These are phyloP conservation scores for Monosporascus cannonballus DNA, from an alignment of 2,329 filamentous ascomycete genomes.

Conservation along the genomic window DNA sequence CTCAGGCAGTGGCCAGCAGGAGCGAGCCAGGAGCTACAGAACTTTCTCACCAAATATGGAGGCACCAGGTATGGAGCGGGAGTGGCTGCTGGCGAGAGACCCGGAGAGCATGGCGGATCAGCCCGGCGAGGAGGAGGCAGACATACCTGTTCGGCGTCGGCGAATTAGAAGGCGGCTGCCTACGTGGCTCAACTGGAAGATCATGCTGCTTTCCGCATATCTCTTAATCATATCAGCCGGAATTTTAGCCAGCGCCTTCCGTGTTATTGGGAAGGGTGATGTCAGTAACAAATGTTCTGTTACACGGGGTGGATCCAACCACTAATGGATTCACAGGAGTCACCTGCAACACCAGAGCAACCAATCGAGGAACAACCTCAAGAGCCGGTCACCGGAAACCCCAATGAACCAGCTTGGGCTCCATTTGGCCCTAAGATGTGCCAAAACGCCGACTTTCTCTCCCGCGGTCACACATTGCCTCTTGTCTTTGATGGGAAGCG, in stretches of 20 bases:
- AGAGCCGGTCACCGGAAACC: conserved; percentile 4
- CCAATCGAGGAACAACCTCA: conserved; percentile 8
- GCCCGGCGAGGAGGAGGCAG: conserved; percentile 19
- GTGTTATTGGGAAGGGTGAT: conserved; percentile 17
- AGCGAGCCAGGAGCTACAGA: conserved; percentile 31
- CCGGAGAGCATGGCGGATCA: conserved; percentile 42
- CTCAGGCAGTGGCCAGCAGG: conserved; percentile 8
- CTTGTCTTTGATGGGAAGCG: conserved; percentile 30
- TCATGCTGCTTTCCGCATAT: conserved; percentile 20
- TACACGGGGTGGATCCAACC: not conserved
- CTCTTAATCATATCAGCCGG: conserved; percentile 24
- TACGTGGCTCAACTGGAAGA: conserved; percentile 24
- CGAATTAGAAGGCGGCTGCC: conserved; percentile 21
- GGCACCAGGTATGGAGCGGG: conserved; percentile 32
- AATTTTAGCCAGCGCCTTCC: conserved; percentile 24
- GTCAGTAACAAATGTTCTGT: not conserved
- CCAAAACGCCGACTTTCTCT: conserved; percentile 20
- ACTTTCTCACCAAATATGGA: conserved; percentile 41
- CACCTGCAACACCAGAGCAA: conserved; percentile 11
- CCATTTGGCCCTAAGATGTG: conserved; percentile 17
- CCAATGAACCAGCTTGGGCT: conserved; percentile 1
- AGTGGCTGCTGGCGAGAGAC: conserved; percentile 33
- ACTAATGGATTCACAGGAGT: conserved; percentile 11
- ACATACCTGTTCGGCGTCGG: conserved; percentile 14
- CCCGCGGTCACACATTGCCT: conserved; percentile 22